Evolutionary conservation across 2,329 filamentous ascomycete genomes (phyloP).

Genomic region (Pseudogymnoascus destructans): DNA sequence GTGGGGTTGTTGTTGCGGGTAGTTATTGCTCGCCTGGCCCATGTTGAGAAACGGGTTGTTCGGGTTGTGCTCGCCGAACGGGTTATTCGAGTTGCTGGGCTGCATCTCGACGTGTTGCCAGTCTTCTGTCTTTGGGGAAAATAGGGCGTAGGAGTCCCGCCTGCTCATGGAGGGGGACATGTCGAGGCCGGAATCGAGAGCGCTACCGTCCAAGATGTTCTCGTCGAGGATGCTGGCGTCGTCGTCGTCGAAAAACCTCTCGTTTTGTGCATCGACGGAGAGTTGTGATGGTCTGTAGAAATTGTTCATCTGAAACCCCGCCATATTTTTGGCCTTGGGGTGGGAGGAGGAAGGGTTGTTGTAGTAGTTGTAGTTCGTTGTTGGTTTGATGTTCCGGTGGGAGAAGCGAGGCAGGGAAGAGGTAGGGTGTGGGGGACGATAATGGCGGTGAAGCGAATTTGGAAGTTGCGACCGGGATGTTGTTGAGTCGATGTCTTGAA

Average conservation of each 20-base stretch:
- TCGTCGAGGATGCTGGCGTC: conserved; percentile 48
- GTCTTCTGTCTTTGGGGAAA: conserved; percentile 52
- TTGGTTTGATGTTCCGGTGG: not conserved
- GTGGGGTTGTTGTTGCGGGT: conserved; percentile 29
- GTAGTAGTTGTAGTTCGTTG: not conserved
- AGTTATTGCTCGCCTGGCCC: conserved; percentile 10
- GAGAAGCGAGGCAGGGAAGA: not conserved
- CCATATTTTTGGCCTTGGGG: conserved; percentile 17
- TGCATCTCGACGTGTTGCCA: conserved; percentile 55
- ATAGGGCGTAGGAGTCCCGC: conserved; percentile 51
- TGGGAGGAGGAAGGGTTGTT: not conserved
- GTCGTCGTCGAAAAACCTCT: conserved; percentile 46
- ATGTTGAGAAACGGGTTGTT: conserved; percentile 49
- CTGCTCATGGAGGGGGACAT: conserved; percentile 53
- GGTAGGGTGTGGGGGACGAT: not conserved
- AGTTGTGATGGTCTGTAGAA: conserved; percentile 12
- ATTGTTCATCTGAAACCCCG: conserved; percentile 22
- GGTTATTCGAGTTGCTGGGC: conserved; percentile 49
- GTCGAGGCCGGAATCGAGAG: conserved; percentile 47
- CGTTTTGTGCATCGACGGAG: conserved; percentile 24
- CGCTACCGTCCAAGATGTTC: conserved; percentile 44
- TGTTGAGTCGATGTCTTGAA: not conserved
- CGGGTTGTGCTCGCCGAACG: conserved; percentile 41
- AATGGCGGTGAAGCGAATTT: not conserved
- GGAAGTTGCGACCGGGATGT: not conserved